phyloP scores from a whole-genome alignment of 2,329 filamentous ascomycete species.

The Simplicillium aogashimaense region DNA sequence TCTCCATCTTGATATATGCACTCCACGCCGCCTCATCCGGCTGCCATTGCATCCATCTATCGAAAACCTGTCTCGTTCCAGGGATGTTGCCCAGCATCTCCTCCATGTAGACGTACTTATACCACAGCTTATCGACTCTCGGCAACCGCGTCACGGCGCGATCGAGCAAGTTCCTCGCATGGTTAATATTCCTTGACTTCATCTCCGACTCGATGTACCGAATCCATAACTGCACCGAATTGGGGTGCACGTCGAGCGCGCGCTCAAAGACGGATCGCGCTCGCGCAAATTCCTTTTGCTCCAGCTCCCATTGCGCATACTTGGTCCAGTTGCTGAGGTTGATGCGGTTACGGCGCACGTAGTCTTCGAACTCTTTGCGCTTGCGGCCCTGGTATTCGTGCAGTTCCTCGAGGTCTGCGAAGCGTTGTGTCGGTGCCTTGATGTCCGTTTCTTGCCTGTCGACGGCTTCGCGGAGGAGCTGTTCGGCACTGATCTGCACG shows the following conservation, averaged over 20 bases:
- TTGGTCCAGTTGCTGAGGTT: constrained; percentile 99
- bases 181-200: constrained; percentile 87
- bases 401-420: constrained; percentile 92
- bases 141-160: constrained; percentile 89
- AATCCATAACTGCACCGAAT: constrained; percentile 80
- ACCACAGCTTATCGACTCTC: constrained; percentile 93
- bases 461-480: constrained; percentile 92
- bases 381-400: constrained; percentile 96
- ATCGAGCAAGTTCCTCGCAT: constrained; percentile 88
- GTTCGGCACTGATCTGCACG: constrained; percentile 88
- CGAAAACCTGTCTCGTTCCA: constrained; percentile 87
- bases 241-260: constrained; percentile 83
- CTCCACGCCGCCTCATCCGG: constrained; percentile 93
- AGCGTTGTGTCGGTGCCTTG: constrained; percentile 86
- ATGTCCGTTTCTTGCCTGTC: constrained; percentile 86
- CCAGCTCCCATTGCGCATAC: constrained; percentile 94
- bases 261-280: constrained; percentile 91
- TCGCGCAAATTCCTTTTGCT: constrained; percentile 93
- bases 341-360: constrained; percentile 86
- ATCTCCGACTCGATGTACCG: constrained; percentile 95
- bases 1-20: constrained; percentile 94
- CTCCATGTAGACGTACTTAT: constrained; percentile 98
- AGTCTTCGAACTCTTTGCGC: constrained; percentile 94
- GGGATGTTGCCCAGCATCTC: constrained; percentile 93
- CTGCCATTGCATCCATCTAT: constrained; percentile 98